A percentile compares a stretch with the other conserved stretches of the same genome.
These are phyloP conservation scores for Russula olivacea DNA, from an alignment of 768 basidiomycete species.

Conservation along the genomic window DNA sequence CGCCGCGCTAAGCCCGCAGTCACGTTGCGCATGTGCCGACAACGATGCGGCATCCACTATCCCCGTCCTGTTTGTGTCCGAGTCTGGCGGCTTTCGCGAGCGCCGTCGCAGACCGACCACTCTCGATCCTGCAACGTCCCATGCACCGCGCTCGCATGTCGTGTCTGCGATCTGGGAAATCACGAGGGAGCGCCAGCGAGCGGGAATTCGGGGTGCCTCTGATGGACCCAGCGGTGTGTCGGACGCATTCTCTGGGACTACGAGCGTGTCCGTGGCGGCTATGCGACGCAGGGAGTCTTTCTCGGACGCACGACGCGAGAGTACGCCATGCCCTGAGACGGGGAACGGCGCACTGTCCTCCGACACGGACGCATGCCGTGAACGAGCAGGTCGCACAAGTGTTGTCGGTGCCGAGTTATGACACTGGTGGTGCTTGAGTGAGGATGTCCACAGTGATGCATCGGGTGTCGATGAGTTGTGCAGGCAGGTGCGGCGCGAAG, in stretches of 20 bases:
- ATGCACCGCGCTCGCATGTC: conserved; percentile 68
- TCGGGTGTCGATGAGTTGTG: conserved; percentile 37
- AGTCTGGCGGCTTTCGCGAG: conserved; percentile 36
- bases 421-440: conserved; percentile 52
- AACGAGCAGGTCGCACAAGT: conserved; percentile 40
- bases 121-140: conserved; percentile 54
- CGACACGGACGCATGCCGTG: conserved; percentile 44
- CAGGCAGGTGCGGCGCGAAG: conserved; percentile 63
- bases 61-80: background rate
- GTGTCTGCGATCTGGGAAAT: conserved; percentile 50
- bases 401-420: conserved; percentile 47
- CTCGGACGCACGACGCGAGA: conserved; percentile 68
- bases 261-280: conserved; percentile 41
- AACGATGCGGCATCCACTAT: conserved; percentile 25
- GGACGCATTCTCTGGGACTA: conserved; percentile 40
- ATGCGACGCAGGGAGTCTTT: conserved; percentile 52
- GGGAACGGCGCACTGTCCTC: conserved; percentile 58
- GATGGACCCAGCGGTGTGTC: conserved; percentile 24
- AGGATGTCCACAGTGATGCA: conserved; percentile 40
- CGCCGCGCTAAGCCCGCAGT: conserved; percentile 50
- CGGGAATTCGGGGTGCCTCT: conserved; percentile 23
- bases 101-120: conserved; percentile 68
- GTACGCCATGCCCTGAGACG: conserved; percentile 72
- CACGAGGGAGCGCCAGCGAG: conserved; percentile 55
- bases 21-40: conserved; percentile 25